Conservation (phyloP, 345 rosid genomes). For the Luvunga scandens region DNA sequence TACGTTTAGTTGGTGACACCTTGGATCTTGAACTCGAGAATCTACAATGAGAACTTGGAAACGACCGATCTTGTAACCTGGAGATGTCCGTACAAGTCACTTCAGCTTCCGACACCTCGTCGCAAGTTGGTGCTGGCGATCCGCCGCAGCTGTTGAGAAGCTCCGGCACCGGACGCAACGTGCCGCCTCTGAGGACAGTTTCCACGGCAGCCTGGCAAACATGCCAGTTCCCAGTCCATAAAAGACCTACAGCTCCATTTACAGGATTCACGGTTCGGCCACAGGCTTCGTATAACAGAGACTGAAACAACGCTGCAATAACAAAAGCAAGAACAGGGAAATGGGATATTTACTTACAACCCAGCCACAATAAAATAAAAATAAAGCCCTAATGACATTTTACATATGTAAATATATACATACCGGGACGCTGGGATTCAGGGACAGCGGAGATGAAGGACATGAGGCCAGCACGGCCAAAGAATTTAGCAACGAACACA, state of each 20-base stretch:
- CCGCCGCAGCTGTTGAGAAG: slow-evolving; percentile 41
- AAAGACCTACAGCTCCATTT: slow-evolving; percentile 89
- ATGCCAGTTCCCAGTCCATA: slow-evolving; percentile 92
- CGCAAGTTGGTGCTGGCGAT: slow-evolving; percentile 37
- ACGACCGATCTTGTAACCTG: slow-evolving; percentile 35
- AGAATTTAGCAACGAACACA: slow-evolving; percentile 94
- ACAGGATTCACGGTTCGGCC: slow-evolving; percentile 97
- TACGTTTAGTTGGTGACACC: slow-evolving; percentile 52
- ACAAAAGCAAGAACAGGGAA: background rate
- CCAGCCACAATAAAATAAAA: background rate
- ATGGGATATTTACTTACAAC: background rate
- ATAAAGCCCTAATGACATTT: background rate
- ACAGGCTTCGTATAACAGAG: slow-evolving; percentile 83
- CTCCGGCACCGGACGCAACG: slow-evolving; percentile 63
- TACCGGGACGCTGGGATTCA: slow-evolving; percentile 86
- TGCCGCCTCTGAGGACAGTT: slow-evolving; percentile 80
- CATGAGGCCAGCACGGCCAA: slow-evolving; percentile 97
- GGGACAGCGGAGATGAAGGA: slow-evolving; percentile 96
- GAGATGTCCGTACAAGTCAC: slow-evolving; percentile 50
- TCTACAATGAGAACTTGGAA: slow-evolving; percentile 47
- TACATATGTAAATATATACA: too few relatives aligned
- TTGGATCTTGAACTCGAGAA: slow-evolving; percentile 72
- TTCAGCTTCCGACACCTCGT: slow-evolving; percentile 68
- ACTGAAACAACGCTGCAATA: slow-evolving; percentile 76
- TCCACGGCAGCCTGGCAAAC: slow-evolving; percentile 89